Evolutionary conservation across 1,284 basidiomycete species (phyloP).

Genomic region (Cerrena zonata): DNA sequence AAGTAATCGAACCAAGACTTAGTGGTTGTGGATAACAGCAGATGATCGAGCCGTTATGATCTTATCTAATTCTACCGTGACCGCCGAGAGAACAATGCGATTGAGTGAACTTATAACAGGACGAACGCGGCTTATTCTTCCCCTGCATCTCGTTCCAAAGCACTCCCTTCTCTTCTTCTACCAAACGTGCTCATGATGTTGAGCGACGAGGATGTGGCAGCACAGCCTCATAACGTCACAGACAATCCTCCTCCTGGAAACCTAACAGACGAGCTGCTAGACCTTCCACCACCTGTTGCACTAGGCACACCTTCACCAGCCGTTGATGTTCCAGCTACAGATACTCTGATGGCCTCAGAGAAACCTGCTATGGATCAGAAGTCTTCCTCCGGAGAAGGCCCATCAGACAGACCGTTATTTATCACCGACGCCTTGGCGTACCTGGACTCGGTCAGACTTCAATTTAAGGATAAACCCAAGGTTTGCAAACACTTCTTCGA

Average conservation of each 20-base stretch:
- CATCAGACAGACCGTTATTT: slow-evolving; percentile 47
- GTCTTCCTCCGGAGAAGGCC: not conserved
- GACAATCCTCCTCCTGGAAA: too few species aligned
- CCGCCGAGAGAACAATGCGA: not conserved
- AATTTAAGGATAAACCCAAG: slow-evolving; percentile 82
- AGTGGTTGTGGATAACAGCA: too few species aligned
- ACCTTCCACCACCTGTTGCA: not conserved
- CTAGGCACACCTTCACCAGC: not conserved
- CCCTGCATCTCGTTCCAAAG: not conserved
- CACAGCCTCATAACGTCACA: not conserved
- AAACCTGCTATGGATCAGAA: not conserved
- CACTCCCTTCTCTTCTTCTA: not conserved
- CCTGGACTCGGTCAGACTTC: slow-evolving; percentile 86
- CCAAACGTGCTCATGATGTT: not conserved
- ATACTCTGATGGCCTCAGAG: not conserved
- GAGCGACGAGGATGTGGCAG: not conserved
- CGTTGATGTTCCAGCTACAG: not conserved
- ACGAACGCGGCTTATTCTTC: not conserved
- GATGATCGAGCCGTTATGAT: not conserved
- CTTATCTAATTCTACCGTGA: not conserved
- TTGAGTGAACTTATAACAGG: not conserved
- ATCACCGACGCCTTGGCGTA: slow-evolving; percentile 91
- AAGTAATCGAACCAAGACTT: too few species aligned
- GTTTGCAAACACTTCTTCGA: slow-evolving; percentile 94
- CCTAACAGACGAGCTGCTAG: not conserved